Evolutionary conservation across 1,139 yeast genomes (phyloP).

Genomic region (Starmera stellimalicola): DNA sequence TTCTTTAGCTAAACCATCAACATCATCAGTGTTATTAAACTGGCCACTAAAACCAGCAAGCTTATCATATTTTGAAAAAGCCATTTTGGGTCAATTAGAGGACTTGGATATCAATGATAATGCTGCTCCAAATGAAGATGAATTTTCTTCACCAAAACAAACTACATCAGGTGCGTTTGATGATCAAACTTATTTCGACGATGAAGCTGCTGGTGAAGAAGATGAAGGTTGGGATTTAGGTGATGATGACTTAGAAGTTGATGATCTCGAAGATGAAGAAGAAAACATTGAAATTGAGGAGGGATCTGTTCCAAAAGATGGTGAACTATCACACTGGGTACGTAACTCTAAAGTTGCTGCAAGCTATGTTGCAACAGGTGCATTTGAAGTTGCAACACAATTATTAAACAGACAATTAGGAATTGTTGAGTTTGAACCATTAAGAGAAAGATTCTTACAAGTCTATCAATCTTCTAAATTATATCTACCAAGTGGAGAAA

Average conservation of each 20-base stretch:
- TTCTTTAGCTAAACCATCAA: constrained; percentile 34
- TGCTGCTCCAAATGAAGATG: constrained; percentile 16
- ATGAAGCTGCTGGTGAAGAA: constrained; percentile 38
- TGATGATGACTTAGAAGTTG: constrained; percentile 58
- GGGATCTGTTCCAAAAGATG: constrained; percentile 24
- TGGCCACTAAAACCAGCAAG: constrained; percentile 82
- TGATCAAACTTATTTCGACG: constrained; percentile 23
- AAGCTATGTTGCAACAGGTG: constrained; percentile 91
- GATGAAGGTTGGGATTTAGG: constrained; percentile 52
- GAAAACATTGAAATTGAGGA: constrained; percentile 36
- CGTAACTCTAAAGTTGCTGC: constrained; percentile 89
- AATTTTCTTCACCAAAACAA: constrained; percentile 5
- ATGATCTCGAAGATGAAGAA: constrained; percentile 51
- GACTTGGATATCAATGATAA: constrained; percentile 34
- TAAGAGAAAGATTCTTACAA: constrained; percentile 72
- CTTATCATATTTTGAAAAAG: constrained; percentile 77
- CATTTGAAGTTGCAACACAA: constrained; percentile 92
- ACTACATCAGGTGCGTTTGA: constrained; percentile 20
- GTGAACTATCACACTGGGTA: constrained; percentile 76
- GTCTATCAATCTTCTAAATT: constrained; percentile 75
- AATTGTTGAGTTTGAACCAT: constrained; percentile 76
- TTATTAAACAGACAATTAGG: constrained; percentile 86
- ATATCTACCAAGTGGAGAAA: constrained; percentile 65
- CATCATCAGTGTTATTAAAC: constrained; percentile 33
- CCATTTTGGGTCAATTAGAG: constrained; percentile 71